Percentiles rank a stretch among this genome's conserved stretches.
phyloP scores from a whole-genome alignment of 768 basidiomycete species.

The Gloeostereum incarnatum region DNA sequence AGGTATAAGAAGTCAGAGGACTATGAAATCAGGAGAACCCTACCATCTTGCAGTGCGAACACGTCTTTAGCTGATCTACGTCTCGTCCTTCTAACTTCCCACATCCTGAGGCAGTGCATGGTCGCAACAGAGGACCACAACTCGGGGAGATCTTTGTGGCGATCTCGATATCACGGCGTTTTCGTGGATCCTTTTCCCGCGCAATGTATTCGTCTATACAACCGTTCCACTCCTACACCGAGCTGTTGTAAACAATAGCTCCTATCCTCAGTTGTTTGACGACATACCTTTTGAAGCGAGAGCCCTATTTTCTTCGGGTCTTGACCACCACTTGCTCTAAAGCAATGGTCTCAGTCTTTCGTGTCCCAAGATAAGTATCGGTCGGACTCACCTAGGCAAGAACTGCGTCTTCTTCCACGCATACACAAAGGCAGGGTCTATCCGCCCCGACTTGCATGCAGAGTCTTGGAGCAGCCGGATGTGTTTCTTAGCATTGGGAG shows the following conservation, averaged over 20 bases:
- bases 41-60: conserved; percentile 1
- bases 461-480: too few relatives aligned
- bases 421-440: not conserved
- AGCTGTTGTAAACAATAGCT: too few relatives aligned
- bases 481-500: too few relatives aligned
- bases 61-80: not conserved
- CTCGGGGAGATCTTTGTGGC: not conserved
- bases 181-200: not conserved
- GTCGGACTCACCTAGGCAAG: too few relatives aligned
- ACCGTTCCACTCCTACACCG: not conserved
- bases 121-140: not conserved
- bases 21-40: not conserved
- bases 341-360: too few relatives aligned
- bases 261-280: too few relatives aligned
- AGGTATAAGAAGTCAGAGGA: not conserved
- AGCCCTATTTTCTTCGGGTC: too few relatives aligned
- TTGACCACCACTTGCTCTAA: too few relatives aligned
- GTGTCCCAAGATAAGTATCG: too few relatives aligned
- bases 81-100: not conserved
- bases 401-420: not conserved
- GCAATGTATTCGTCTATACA: not conserved
- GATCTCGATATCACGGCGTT: not conserved
- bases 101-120: not conserved
- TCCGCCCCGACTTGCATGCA: too few relatives aligned
- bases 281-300: too few relatives aligned